A percentile compares a stretch with the other conserved stretches of the same genome.
These are phyloP conservation scores for Tilletia caries DNA, from an alignment of 1,284 basidiomycete species.

Conservation along the genomic window DNA sequence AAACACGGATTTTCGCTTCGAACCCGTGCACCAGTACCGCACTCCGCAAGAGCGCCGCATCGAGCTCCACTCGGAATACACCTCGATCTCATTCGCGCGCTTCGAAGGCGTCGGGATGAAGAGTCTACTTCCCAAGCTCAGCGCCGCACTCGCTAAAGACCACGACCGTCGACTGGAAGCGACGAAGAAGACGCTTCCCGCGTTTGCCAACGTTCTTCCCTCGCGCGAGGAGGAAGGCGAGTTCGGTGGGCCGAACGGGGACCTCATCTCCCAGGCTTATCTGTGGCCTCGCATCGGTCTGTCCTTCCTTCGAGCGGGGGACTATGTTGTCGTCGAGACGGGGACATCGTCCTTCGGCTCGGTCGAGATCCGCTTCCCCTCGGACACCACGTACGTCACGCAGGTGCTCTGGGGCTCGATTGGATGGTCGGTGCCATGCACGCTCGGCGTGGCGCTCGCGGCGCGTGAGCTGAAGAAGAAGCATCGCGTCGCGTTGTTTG, in stretches of 20 bases:
- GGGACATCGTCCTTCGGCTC: conserved; percentile 39
- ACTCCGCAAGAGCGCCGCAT: conserved; percentile 49
- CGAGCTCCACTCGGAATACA: conserved; percentile 70
- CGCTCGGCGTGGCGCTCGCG: conserved; percentile 71
- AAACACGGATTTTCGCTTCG: too few relatives aligned
- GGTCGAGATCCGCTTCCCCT: conserved; percentile 29
- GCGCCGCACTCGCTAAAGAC: conserved; percentile 20
- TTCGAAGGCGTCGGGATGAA: conserved; percentile 56
- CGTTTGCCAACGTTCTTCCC: conserved; percentile 26
- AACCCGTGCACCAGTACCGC: conserved; percentile 23
- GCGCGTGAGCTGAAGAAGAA: conserved; percentile 63
- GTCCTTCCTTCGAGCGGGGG: conserved; percentile 66
- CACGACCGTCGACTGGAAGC: conserved; percentile 16
- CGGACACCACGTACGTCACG: conserved; percentile 47
- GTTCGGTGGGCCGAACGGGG: conserved; percentile 3
- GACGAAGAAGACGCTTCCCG: conserved; percentile 24
- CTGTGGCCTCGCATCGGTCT: conserved; percentile 77
- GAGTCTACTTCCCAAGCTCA: conserved; percentile 38
- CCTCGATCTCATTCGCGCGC: conserved; percentile 53
- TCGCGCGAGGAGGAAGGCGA: conserved; percentile 20
- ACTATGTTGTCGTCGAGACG: conserved; percentile 46
- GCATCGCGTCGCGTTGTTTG: conserved; percentile 72
- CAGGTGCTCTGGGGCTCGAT: conserved; percentile 77
- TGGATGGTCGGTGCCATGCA: conserved; percentile 73
- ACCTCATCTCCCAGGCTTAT: conserved; percentile 49